Evolutionary conservation across 495 filamentous ascomycete species (phyloP).

Genomic region (Penicillium steckii): DNA sequence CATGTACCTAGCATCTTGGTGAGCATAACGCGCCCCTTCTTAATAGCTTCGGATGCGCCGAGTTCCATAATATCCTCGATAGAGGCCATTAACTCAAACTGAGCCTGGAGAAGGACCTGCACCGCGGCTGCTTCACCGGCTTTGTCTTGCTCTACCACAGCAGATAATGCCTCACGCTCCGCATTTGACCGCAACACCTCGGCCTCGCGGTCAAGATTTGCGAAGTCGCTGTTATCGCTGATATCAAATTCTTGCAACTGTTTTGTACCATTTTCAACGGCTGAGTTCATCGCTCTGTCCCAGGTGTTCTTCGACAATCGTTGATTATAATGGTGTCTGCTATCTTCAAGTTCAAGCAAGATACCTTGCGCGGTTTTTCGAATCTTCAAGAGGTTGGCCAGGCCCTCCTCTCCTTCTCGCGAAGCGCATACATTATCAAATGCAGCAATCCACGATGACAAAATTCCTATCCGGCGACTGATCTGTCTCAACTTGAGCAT

Average conservation of each 20-base stretch:
- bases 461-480: slow-evolving; percentile 76
- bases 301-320: slow-evolving; percentile 74
- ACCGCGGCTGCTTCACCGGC: slow-evolving; percentile 71
- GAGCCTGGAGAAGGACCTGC: slow-evolving; percentile 80
- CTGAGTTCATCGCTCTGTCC: slow-evolving; percentile 82
- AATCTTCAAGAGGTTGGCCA: slow-evolving; percentile 69
- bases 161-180: slow-evolving; percentile 74
- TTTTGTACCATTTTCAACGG: slow-evolving; percentile 78
- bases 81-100: slow-evolving; percentile 85
- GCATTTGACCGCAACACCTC: slow-evolving; percentile 79
- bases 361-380: slow-evolving; percentile 87
- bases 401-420: slow-evolving; percentile 63
- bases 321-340: slow-evolving; percentile 86
- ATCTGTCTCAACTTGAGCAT: slow-evolving; percentile 85
- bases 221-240: slow-evolving; percentile 66
- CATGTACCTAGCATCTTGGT: slow-evolving; percentile 74
- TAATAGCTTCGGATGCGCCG: slow-evolving; percentile 75
- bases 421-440: slow-evolving; percentile 81
- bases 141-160: slow-evolving; percentile 83
- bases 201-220: slow-evolving; percentile 74
- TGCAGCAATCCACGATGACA: slow-evolving; percentile 89
- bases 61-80: slow-evolving; percentile 78
- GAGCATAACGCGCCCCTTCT: slow-evolving; percentile 77
- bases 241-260: slow-evolving; percentile 76
- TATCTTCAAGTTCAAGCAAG: slow-evolving; percentile 81